Percentiles rank a stretch among this genome's conserved stretches.
phyloP scores from a whole-genome alignment of 495 filamentous ascomycete species.

The Aspergillus coremiiformis region DNA sequence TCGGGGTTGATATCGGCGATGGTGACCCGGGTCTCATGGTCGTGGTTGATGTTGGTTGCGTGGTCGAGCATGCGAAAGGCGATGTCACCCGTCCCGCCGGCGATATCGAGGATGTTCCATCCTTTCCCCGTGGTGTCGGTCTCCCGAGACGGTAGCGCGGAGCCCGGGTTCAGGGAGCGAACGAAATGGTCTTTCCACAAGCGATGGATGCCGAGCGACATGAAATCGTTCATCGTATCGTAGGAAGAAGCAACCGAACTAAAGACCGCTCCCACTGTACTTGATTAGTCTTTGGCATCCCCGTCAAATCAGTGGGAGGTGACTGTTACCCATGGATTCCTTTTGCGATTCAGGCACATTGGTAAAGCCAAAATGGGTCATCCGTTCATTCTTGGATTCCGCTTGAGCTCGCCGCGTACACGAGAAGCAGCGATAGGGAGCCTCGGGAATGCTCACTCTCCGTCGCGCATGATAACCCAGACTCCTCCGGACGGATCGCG shows the following conservation, averaged over 20 bases:
- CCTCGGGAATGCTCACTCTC: slow-evolving; percentile 18
- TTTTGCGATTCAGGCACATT: slow-evolving; percentile 80
- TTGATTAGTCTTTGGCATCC: too few species aligned
- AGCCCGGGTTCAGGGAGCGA: slow-evolving; percentile 80
- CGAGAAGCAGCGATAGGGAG: slow-evolving; percentile 49
- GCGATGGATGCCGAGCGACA: slow-evolving; percentile 95
- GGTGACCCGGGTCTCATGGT: slow-evolving; percentile 70
- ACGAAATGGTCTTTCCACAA: slow-evolving; percentile 99
- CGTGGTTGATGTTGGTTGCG: slow-evolving; percentile 71
- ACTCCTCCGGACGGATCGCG: slow-evolving; percentile 33
- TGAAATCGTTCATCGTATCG: slow-evolving; percentile 97
- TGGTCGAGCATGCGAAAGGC: slow-evolving; percentile 95
- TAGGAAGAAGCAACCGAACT: slow-evolving; percentile 88
- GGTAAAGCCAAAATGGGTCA: slow-evolving; percentile 92
- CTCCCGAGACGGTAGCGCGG: slow-evolving; percentile 47
- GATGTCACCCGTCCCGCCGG: slow-evolving; percentile 95
- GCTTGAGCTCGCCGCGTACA: slow-evolving; percentile 42
- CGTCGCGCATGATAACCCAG: slow-evolving; percentile 27
- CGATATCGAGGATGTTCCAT: slow-evolving; percentile 90
- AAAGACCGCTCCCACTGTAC: slow-evolving; percentile 77
- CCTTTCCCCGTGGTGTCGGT: slow-evolving; percentile 29
- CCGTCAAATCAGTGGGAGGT: too few species aligned
- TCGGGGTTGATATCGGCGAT: slow-evolving; percentile 92
- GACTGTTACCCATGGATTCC: slow-evolving; percentile 54
- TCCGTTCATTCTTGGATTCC: slow-evolving; percentile 44